A percentile compares a stretch with the other conserved stretches of the same genome.
These are phyloP conservation scores for Didymella pinodella DNA, from an alignment of 2,329 filamentous ascomycete species.

Conservation along the genomic window DNA sequence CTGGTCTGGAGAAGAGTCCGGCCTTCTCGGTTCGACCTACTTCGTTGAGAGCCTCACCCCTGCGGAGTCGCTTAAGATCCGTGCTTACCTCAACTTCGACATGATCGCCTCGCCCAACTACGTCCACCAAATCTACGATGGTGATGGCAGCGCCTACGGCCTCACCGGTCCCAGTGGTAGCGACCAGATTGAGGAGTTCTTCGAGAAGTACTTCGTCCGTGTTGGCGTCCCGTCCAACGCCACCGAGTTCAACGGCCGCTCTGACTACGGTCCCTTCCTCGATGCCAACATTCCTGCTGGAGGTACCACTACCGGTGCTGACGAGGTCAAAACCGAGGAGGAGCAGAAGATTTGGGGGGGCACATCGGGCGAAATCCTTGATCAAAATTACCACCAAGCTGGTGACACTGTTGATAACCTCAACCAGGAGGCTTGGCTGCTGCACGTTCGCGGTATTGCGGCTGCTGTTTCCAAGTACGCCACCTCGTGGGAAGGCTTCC, in stretches of 20 bases:
- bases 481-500: conserved; percentile 38
- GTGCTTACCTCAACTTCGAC: conserved; percentile 55
- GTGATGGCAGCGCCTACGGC: conserved; percentile 47
- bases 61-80: conserved; percentile 43
- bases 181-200: conserved; percentile 43
- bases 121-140: conserved; percentile 49
- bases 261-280: conserved; percentile 51
- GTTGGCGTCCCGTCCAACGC: conserved; percentile 41
- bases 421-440: conserved; percentile 42
- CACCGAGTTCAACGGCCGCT: conserved; percentile 50
- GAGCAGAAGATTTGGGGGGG: conserved; percentile 48
- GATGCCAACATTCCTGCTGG: conserved; percentile 47
- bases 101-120: conserved; percentile 53
- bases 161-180: conserved; percentile 44
- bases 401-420: conserved; percentile 50
- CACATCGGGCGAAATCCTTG: conserved; percentile 35
- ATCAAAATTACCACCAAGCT: conserved; percentile 48
- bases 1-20: conserved; percentile 51
- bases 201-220: conserved; percentile 43
- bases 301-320: conserved; percentile 50
- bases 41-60: conserved; percentile 41
- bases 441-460: conserved; percentile 47
- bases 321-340: conserved; percentile 49
- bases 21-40: conserved; percentile 47
- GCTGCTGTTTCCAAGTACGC: conserved; percentile 46